phyloP scores from a whole-genome alignment of 2,329 filamentous ascomycete species.

The Rhynchosporium agropyri region DNA sequence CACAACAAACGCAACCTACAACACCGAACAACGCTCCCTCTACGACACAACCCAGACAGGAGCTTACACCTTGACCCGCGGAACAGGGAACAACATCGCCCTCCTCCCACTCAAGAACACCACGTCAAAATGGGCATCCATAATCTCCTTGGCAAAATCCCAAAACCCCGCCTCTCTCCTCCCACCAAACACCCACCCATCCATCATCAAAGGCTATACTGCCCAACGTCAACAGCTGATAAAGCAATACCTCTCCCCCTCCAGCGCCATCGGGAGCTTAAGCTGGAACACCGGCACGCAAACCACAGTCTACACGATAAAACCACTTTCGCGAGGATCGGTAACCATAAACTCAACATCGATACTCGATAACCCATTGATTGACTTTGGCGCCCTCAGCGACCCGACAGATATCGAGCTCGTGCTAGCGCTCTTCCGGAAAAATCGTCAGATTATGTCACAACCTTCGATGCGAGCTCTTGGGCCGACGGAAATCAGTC shows the following conservation, averaged over 20 bases:
- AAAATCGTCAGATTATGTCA: slow-evolving; percentile 35
- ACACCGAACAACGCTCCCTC: slow-evolving; percentile 41
- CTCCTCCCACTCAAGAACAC: slow-evolving; percentile 20
- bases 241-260: slow-evolving; percentile 2
- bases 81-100: slow-evolving; percentile 35
- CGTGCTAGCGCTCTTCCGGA: slow-evolving; percentile 19
- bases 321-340: slow-evolving; percentile 44
- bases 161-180: slow-evolving; percentile 23
- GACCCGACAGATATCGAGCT: slow-evolving; percentile 46
- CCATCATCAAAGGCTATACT: slow-evolving; percentile 23
- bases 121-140: slow-evolving; percentile 16
- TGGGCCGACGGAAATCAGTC: slow-evolving; percentile 41
- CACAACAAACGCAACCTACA: slow-evolving; percentile 32
- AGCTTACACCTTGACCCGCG: slow-evolving; percentile 24
- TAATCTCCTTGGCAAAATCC: slow-evolving; percentile 20
- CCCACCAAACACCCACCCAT: slow-evolving; percentile 20
- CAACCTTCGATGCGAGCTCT: slow-evolving; percentile 41
- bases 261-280: slow-evolving; percentile 16
- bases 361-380: slow-evolving; percentile 37
- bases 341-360: slow-evolving; percentile 39
- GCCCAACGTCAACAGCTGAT: slow-evolving; percentile 36
- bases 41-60: slow-evolving; percentile 23
- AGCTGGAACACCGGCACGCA: slow-evolving; percentile 26
- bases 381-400: slow-evolving; percentile 44
- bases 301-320: slow-evolving; percentile 26